Base-by-base conservation (phyloP, 805 yeast species). In the Wickerhamomyces ciferrii region DNA sequence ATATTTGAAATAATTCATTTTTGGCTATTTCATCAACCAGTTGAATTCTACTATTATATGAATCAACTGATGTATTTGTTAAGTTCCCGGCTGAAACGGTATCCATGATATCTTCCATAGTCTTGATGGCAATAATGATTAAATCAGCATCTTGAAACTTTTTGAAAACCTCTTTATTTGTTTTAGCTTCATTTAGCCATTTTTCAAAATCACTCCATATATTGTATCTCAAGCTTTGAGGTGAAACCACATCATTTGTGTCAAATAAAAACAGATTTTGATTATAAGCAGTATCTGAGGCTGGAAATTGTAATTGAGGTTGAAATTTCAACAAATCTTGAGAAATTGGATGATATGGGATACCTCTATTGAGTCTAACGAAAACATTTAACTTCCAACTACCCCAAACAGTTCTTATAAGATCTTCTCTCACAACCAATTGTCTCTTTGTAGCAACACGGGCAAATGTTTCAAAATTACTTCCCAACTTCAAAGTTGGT, bases 341-440 rank as follows among this genome's bases (percentile, higher is more conserved):
- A 13, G 56, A 44, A 6, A 48, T 27, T 25, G 45, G 43, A 6
- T 50, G 46, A 47, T 62, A 69, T n/a, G 74, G 73, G 42, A 55
- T 57, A 1, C 72, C 74, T 50, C 61, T 54, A 51, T 62, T 60
- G 23, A 66, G 46, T 48, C 73, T 58, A 23, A 66, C 46, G 45
- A 59, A 66, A 13, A 61, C 62, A 44, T 64, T 62, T 42, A 65
- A 51, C 47, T 63, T 66, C 68, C 69, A 72, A 7, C 65, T 59
- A 5, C 63, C 61, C 76, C 76, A 72, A 13, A 70, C 48, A 3
- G 64, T 51, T 48, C 74, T 53, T 9, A 66, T 44, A 35, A 60
- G 45, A 41, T 60, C 55, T 45, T 70, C 72, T 39, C 71, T 59
- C 31, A 61, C 63, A 9, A 62, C 43, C 2, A 66, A 50, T 46